A percentile compares a stretch with the other conserved stretches of the same genome.
phyloP scores from a whole-genome alignment of 129 eudicot genomes.

The Scalesia atractyloides region DNA sequence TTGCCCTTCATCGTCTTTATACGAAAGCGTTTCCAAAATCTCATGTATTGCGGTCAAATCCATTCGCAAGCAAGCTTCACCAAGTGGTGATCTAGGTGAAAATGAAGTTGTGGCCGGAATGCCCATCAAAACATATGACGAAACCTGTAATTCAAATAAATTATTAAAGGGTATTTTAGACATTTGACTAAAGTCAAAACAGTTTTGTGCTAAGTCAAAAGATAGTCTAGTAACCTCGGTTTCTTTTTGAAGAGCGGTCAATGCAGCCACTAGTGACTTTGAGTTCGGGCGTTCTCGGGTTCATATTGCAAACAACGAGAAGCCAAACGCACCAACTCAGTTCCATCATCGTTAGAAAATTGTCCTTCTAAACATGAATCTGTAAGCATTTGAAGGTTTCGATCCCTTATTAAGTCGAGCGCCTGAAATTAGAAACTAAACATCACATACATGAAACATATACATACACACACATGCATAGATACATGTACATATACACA shows the following conservation, averaged over 20 bases:
- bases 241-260: conserved; percentile 62
- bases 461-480: not conserved
- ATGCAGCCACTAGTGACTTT: conserved; percentile 57
- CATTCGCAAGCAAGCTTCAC: conserved; percentile 70
- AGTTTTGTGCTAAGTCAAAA: not conserved
- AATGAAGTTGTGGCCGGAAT: conserved; percentile 52
- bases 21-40: conserved; percentile 47
- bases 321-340: conserved; percentile 68
- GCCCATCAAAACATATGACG: conserved; percentile 60
- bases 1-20: conserved; percentile 65
- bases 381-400: conserved; percentile 73
- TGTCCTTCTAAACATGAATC: conserved; percentile 79
- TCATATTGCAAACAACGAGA: conserved; percentile 74
- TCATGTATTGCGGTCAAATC: conserved; percentile 73
- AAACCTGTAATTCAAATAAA: conserved; percentile 39
- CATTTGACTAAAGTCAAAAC: conserved; percentile 17
- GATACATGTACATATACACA: not conserved
- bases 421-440: conserved; percentile 46
- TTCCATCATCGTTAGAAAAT: conserved; percentile 64
- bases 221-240: conserved; percentile 45
- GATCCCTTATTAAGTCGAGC: conserved; percentile 64
- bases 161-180: conserved; percentile 9
- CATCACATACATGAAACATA: conserved; percentile 19
- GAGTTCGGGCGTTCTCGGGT: conserved; percentile 65
- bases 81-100: conserved; percentile 60